phyloP scores from a whole-genome alignment of 2,329 filamentous ascomycete species.

The Periconia sp. region DNA sequence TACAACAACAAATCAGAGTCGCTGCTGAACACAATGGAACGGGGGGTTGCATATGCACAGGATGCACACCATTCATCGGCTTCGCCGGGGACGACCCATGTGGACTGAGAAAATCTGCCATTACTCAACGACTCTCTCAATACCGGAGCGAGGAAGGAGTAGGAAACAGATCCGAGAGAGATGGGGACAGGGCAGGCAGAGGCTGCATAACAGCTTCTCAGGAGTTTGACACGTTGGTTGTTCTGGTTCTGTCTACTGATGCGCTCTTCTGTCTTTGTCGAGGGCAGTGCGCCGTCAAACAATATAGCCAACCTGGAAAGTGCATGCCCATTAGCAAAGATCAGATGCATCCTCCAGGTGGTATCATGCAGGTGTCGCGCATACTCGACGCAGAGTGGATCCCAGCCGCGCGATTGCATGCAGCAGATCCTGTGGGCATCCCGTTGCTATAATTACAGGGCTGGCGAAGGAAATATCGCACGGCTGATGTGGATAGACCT shows the following conservation, averaged over 20 bases:
- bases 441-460: not conserved
- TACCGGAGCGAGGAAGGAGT: constrained; percentile 74
- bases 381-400: constrained; percentile 9
- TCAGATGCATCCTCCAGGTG: constrained; percentile 12
- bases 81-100: constrained; percentile 74
- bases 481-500: not conserved
- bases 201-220: constrained; percentile 41
- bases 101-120: constrained; percentile 46
- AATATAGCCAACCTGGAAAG: constrained; percentile 61
- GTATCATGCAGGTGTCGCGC: constrained; percentile 18
- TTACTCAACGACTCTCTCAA: constrained; percentile 69
- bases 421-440: constrained; percentile 9
- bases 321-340: constrained; percentile 17
- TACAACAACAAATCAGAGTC: constrained; percentile 85
- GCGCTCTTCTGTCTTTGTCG: constrained; percentile 64
- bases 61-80: constrained; percentile 80
- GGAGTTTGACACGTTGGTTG: constrained; percentile 58
- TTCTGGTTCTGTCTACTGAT: constrained; percentile 61
- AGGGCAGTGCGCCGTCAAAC: constrained; percentile 83
- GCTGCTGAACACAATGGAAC: constrained; percentile 71
- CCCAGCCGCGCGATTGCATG: constrained; percentile 13
- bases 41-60: constrained; percentile 57
- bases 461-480: not conserved
- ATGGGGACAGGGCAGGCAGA: constrained; percentile 29
- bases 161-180: constrained; percentile 46